phyloP scores from a whole-genome alignment of 2,329 filamentous ascomycete species.

The Mollisiaceae sp. region DNA sequence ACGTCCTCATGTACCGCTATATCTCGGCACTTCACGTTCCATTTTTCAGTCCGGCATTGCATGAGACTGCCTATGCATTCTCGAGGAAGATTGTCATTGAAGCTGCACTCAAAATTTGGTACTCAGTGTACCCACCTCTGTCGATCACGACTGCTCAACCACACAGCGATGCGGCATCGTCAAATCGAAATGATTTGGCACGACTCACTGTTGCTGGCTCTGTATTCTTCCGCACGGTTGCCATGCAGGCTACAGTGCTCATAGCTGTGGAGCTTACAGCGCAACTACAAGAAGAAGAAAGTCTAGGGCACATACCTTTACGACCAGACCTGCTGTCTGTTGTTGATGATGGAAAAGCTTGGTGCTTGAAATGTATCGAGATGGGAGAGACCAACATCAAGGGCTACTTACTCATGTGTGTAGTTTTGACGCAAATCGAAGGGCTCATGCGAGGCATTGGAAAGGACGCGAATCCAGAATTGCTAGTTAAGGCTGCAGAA shows the following conservation, averaged over 20 bases:
- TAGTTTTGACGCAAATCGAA: slow-evolving; percentile 50
- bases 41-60: slow-evolving; percentile 49
- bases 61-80: slow-evolving; percentile 54
- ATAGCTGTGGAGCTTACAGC: slow-evolving; percentile 49
- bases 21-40: slow-evolving; percentile 61
- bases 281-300: slow-evolving; percentile 49
- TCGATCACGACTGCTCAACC: slow-evolving; percentile 21
- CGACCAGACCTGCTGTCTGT: slow-evolving; percentile 50
- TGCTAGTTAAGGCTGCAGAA: slow-evolving; percentile 47
- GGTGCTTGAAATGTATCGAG: slow-evolving; percentile 45
- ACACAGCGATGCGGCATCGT: slow-evolving; percentile 10
- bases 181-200: slow-evolving; percentile 42
- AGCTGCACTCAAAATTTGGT: slow-evolving; percentile 53
- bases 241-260: slow-evolving; percentile 45
- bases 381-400: slow-evolving; percentile 53
- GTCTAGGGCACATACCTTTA: slow-evolving; percentile 43
- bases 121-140: slow-evolving; percentile 43
- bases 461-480: slow-evolving; percentile 43
- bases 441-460: slow-evolving; percentile 46
- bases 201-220: slow-evolving; percentile 48
- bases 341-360: slow-evolving; percentile 48
- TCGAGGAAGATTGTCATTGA: slow-evolving; percentile 56
- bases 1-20: slow-evolving; percentile 59
- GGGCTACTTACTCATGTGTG: slow-evolving; percentile 43
- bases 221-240: slow-evolving; percentile 48